phyloP scores from a whole-genome alignment of 192 early-diverging fungal species.

The Backusella mclennaniae region DNA sequence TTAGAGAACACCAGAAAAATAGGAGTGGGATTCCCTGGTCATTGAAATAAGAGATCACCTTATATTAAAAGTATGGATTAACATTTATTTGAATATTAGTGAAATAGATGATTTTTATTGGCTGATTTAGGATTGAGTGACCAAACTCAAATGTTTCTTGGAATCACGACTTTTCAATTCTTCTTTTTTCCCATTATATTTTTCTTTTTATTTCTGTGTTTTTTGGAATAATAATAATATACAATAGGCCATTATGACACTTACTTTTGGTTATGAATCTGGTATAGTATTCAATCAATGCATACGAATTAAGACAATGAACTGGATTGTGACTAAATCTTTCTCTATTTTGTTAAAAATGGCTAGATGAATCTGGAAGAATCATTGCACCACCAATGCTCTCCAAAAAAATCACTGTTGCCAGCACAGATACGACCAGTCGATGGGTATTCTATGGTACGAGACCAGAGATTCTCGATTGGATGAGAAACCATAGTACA shows the following conservation, averaged over 20 bases:
- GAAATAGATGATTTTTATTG: no score
- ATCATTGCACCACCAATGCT: constrained; percentile 46
- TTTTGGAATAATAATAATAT: neutral
- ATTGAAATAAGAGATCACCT: no score
- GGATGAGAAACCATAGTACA: constrained; percentile 32
- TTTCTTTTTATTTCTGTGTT: neutral
- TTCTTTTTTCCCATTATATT: neutral
- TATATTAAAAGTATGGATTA: no score
- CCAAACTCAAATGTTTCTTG: no score
- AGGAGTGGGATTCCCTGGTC: no score
- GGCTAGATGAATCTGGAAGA: constrained; percentile 16
- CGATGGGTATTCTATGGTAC: constrained; percentile 51
- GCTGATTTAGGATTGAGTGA: no score
- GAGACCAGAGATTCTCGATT: constrained; percentile 44
- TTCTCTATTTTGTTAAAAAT: neutral
- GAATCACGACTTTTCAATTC: neutral
- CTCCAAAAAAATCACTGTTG: constrained; percentile 42
- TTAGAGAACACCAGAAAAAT: no score
- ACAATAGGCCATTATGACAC: neutral
- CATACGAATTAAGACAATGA: neutral
- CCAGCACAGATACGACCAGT: constrained; percentile 36
- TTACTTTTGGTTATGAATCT: constrained; percentile 34
- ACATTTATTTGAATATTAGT: no score
- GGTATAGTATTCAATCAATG: constrained; percentile 5
- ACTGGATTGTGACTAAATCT: neutral